Conservation (phyloP, 2,329 filamentous ascomycete genomes). For the Cladosporium colombiae region DNA sequence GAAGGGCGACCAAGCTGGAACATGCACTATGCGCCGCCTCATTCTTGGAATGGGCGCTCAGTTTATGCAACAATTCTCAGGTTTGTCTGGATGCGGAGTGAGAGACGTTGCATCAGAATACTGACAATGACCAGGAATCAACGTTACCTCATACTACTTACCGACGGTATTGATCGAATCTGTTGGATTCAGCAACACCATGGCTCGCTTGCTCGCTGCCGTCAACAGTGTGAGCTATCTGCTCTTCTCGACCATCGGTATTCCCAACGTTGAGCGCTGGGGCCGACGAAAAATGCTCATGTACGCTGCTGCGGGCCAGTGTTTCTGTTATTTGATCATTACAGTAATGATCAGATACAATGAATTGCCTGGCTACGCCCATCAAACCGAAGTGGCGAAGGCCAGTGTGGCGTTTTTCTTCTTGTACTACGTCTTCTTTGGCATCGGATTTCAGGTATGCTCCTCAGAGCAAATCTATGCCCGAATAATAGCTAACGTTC, state of each 20-base stretch:
- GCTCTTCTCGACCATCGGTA: constrained; percentile 49
- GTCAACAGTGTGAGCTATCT: constrained; percentile 55
- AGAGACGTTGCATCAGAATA: not conserved
- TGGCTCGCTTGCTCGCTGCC: constrained; percentile 57
- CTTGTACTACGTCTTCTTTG: constrained; percentile 57
- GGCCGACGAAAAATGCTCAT: constrained; percentile 63
- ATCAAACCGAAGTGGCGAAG: constrained; percentile 35
- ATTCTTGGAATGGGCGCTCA: constrained; percentile 58
- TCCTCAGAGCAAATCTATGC: not conserved
- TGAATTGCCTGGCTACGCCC: constrained; percentile 34
- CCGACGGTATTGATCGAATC: constrained; percentile 61
- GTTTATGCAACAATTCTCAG: constrained; percentile 52
- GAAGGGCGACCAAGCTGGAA: constrained; percentile 47
- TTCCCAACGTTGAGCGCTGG: constrained; percentile 52
- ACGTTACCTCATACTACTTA: constrained; percentile 52
- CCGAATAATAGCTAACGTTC: not conserved
- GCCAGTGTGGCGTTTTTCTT: constrained; percentile 55
- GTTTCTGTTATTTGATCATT: constrained; percentile 54
- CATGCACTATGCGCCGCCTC: constrained; percentile 52
- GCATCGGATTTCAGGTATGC: constrained; percentile 38
- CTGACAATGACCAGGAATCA: constrained; percentile 30
- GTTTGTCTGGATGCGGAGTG: constrained; percentile 27
- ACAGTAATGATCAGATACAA: constrained; percentile 52
- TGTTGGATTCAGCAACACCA: constrained; percentile 55
- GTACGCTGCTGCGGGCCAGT: constrained; percentile 56